Evolutionary conservation across 176 grass and related monocot species (phyloP), one percentile per base, ranked within the genome.

Genomic region (Echinochloa phyllopogon): DNA sequence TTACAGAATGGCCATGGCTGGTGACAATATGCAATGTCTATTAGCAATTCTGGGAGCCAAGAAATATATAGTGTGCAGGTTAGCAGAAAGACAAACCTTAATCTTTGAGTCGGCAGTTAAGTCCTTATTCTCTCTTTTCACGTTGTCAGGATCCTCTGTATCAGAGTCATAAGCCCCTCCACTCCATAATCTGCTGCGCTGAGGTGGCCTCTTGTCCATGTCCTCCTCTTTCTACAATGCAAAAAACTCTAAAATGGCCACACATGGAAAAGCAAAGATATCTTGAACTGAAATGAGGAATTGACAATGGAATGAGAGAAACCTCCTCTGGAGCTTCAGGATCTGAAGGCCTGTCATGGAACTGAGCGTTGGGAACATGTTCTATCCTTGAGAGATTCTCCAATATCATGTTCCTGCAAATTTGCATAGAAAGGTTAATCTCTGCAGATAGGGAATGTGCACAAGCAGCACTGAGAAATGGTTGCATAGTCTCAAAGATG

Each of bases 321-420:
- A 96, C 94, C 94, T 97, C 85, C 61, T 88, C 86, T 74, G 87
- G 92, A 66, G 87, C 82, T 86, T 92, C 84, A 53, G 94, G 83
- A 69, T 97, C 94, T 79, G 87, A 86, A 25, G 89, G 94, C 25
- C 82, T 90, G 69, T 84, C 72, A 65, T 97, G 92, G 73, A 97
- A 97, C 82, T 97, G 95, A 82, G 90, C 73, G 70, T 85, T 94
- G 47, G 95, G 95, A 85, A 90, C 90, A 87, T 94, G 90, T 63
- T 93, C 90, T 70, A 97, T 87, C 53, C 47, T 85, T 73, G 92
- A 97, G 38, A 97, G 84, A 77, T 92, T 74, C 18, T 92, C 88
- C 78, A 94, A 69, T 73, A 97, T 88, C 88, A 92, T 89, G 53
- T 72, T 92, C 88, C 94, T 97, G 90, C 72, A 76, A 17, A 90